Evolutionary conservation across 1,284 basidiomycete genomes (phyloP).

Genomic region (Cryptococcus sp.): DNA sequence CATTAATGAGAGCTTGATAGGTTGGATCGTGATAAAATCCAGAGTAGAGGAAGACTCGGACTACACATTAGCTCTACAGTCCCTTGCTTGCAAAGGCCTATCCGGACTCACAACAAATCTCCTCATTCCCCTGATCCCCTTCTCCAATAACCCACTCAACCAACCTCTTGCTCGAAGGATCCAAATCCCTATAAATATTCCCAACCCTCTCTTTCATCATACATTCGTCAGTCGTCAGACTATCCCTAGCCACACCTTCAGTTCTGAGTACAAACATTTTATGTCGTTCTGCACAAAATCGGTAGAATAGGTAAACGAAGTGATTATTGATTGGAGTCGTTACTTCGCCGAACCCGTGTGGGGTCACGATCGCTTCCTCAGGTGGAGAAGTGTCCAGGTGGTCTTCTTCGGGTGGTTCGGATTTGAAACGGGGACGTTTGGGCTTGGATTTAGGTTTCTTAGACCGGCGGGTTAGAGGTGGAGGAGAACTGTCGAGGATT

Average conservation of each 20-base stretch:
- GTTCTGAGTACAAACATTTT: constrained; percentile 19
- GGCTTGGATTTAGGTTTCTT: no score
- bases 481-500: no score
- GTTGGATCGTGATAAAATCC: constrained; percentile 25
- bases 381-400: neutral
- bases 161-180: constrained; percentile 12
- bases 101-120: constrained; percentile 34
- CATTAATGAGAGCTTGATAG: constrained; percentile 16
- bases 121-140: constrained; percentile 24
- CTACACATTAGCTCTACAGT: constrained; percentile 9
- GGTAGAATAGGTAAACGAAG: constrained; percentile 29
- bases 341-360: constrained; percentile 15
- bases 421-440: no score
- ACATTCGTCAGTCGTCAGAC: constrained; percentile 20
- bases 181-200: constrained; percentile 30
- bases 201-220: constrained; percentile 20
- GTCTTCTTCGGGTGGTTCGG: no score
- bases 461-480: no score
- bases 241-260: constrained; percentile 16
- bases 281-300: constrained; percentile 34
- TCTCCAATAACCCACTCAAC: constrained; percentile 12
- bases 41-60: constrained; percentile 30
- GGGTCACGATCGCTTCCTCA: constrained; percentile 6
- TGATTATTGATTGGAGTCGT: constrained; percentile 13
- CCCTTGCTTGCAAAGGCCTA: no score